Evolutionary conservation across 768 basidiomycete genomes (phyloP).

Genomic region (Omphalotus guepiniiformis): DNA sequence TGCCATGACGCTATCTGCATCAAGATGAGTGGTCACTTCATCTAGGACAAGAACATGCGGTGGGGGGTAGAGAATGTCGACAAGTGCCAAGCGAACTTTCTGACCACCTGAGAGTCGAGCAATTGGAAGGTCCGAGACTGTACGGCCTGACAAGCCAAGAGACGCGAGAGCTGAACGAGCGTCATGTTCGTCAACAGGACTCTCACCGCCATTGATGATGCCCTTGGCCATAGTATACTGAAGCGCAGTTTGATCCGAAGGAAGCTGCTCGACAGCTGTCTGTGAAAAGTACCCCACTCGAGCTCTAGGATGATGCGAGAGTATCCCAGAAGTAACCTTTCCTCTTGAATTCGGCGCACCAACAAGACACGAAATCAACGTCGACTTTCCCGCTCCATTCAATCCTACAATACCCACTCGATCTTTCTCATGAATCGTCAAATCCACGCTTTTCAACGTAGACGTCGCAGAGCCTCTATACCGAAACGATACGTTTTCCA

Average conservation of each 20-base stretch:
- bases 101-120: slow-evolving; percentile 52
- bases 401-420: slow-evolving; percentile 9
- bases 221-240: not conserved
- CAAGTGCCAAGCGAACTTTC: slow-evolving; percentile 56
- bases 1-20: slow-evolving; percentile 54
- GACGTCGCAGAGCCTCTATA: slow-evolving; percentile 22
- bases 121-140: slow-evolving; percentile 40
- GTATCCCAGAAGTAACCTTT: slow-evolving; percentile 39
- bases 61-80: slow-evolving; percentile 43
- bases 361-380: slow-evolving; percentile 45
- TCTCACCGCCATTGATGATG: slow-evolving; percentile 15
- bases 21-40: slow-evolving; percentile 70
- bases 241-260: not conserved
- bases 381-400: slow-evolving; percentile 58
- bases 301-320: slow-evolving; percentile 48
- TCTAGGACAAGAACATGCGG: slow-evolving; percentile 54
- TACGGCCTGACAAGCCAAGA: slow-evolving; percentile 39
- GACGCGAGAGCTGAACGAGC: slow-evolving; percentile 19
- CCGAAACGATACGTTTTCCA: slow-evolving; percentile 4
- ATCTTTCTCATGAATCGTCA: slow-evolving; percentile 13
- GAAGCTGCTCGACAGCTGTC: slow-evolving; percentile 53
- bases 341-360: slow-evolving; percentile 24
- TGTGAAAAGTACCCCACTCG: slow-evolving; percentile 61
- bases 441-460: slow-evolving; percentile 22
- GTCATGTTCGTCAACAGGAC: slow-evolving; percentile 25